Evolutionary conservation across 805 yeast genomes (phyloP).

Genomic region (Candida silvicultrix): DNA sequence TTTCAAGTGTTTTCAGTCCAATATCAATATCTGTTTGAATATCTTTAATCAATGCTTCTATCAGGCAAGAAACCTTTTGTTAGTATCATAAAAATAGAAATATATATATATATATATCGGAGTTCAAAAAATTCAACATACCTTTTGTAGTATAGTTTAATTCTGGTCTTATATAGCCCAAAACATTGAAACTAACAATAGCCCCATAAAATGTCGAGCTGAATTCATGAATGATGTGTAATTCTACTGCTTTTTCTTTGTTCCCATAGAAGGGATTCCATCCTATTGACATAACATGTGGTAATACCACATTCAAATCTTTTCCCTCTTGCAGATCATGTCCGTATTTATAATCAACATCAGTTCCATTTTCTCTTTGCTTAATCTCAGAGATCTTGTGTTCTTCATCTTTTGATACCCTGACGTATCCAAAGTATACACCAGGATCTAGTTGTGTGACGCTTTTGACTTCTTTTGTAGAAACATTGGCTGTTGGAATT

Average conservation of each 20-base stretch:
- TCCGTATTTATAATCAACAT: conserved; percentile 61
- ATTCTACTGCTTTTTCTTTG: conserved; percentile 73
- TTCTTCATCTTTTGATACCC: conserved; percentile 20
- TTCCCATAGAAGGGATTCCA: conserved; percentile 92
- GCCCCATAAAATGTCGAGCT: conserved; percentile 76
- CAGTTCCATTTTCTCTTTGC: conserved; percentile 30
- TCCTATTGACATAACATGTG: conserved; percentile 95
- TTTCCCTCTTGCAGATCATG: conserved; percentile 28
- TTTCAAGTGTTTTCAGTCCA: conserved; percentile 45
- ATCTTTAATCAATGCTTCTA: conserved; percentile 79
- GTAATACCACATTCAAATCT: conserved; percentile 45
- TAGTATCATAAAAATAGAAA: neutral
- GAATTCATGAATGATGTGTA: conserved; percentile 80
- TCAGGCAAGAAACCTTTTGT: neutral
- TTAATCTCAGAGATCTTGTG: conserved; percentile 13
- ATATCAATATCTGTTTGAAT: conserved; percentile 73
- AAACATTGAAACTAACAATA: conserved; percentile 52
- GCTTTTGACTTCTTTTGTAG: conserved; percentile 40
- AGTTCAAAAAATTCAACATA: conserved; percentile 12
- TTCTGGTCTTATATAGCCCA: conserved; percentile 92
- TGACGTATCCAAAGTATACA: conserved; percentile 82
- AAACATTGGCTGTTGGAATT: conserved; percentile 91
- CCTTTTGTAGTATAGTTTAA: conserved; percentile 68
- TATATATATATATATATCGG: neutral
- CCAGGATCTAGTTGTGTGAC: conserved; percentile 55